phyloP scores from a whole-genome alignment of 2,329 filamentous ascomycete species.

The Neospermospora avenae region DNA sequence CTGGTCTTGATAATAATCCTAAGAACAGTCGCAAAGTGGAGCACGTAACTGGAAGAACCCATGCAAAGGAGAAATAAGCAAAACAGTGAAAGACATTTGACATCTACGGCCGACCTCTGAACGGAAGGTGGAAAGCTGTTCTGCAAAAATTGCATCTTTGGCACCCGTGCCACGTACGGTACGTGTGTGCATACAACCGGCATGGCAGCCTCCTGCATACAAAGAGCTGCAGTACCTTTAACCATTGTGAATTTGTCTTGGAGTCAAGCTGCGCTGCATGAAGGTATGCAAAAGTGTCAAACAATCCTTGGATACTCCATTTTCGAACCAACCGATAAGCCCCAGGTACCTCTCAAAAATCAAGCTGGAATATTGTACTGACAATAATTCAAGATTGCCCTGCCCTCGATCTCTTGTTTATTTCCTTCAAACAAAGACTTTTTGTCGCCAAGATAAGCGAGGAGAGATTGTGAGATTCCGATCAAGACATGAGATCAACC shows the following conservation, averaged over 20 bases:
- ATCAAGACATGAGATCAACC: not conserved
- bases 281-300: not conserved
- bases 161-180: not conserved
- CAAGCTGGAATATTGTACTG: not conserved
- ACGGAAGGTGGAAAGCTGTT: not conserved
- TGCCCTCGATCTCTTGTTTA: not conserved
- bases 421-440: not conserved
- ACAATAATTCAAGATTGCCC: not conserved
- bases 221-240: not conserved
- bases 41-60: not conserved
- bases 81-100: not conserved
- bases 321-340: not conserved
- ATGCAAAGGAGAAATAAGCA: not conserved
- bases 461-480: not conserved
- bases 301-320: not conserved
- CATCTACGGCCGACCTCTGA: not conserved
- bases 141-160: conserved; percentile 3
- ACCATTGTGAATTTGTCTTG: not conserved
- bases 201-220: not conserved
- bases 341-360: not conserved
- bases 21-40: not conserved
- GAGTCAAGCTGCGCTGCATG: not conserved
- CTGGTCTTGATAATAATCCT: not conserved
- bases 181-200: not conserved
- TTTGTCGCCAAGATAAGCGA: not conserved